Evolutionary conservation across 352 stramenopile genomes (phyloP), one percentile per base, ranked within the genome.

Genomic region (Phytophthora pisi): DNA sequence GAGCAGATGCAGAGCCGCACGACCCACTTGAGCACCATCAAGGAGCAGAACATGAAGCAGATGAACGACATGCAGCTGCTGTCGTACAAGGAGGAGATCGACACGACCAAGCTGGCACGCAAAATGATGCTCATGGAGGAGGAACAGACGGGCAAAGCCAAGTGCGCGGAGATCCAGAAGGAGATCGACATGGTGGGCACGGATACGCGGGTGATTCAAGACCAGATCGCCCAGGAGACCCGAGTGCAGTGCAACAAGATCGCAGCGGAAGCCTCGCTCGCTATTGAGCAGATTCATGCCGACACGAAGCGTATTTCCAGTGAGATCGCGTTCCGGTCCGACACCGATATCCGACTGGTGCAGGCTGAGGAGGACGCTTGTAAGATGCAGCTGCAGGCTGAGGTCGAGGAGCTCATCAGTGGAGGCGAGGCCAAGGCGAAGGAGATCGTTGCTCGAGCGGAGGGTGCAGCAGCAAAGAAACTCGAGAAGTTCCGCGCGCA

Each of bases 1-100:
- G 59, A 82, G 57, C 84, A 90, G 53, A 89, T 90, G 81, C 68
- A 78, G 31, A 78, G 81, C 56, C 85, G 82, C 43, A 90, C 84
- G 40, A 78, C 85, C 45, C 71, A 89, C 36, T 69, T 79, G 52
- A 86, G 75, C 43, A 61, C 81, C 24, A 81, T 88, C 70, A 81
- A 83, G 49, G 75, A 88, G 64, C 75, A 90, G 49, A 85, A 78
- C 46, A 90, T 92, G 84, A 84, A 92, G 66, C 84, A 89, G 52
- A 78, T 89, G 60, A 81, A 72, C 56, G 79, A 83, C 68, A 88
- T 92, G 84, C 78, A 88, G 51, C 55, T 82, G 62, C 63, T 92
- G 43, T 70, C 72, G 23, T 78, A 77, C 61, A 75, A 78, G 56
- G 72, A 81, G 46, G 73, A 78, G 55, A 71, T 80, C 51, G 70